Evolutionary conservation across 495 filamentous ascomycete genomes (phyloP), one percentile per base, ranked within the genome.

Genomic region (Hyaloscypha bicolor): DNA sequence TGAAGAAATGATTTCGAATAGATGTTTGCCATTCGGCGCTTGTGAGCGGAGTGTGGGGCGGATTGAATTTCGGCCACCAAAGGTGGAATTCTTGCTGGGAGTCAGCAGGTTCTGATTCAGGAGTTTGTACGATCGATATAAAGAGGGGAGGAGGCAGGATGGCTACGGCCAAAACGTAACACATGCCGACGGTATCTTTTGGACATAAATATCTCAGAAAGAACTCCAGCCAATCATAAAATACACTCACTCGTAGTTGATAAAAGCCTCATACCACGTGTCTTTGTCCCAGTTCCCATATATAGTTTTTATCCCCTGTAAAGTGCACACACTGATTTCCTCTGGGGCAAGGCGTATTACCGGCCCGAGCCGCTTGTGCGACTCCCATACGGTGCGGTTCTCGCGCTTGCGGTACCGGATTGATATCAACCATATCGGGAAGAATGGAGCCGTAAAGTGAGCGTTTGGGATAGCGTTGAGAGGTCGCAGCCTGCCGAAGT

Each of bases 1-100:
- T 88, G 84, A 48, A 94, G 73, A 65, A 79, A 86, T 6, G 89
- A 90, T 70, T 93, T 93, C 65, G 88, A 88, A 78, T 90, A 93
- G 39, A 90, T 79, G 70, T 89, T 82, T 30, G 84, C 85, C 16
- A 94, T 73, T 83, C 88, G 85, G 33, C 88, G 84, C 74, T 91
- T 91, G 52, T 86, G 81, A 4, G 73, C 75, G 5, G 88, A 85
- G 73, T 91, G 90, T 12, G 80, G 76, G 51, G 5, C 53, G 8
- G 53, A 37, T 2, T 65, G 31, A 22, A 79, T 81, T 63, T 81
- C 58, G 21, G 69, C 52, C 0, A 68, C 67, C 31, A 77, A 63
- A 16, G 63, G 63, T 11, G 63, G 53, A 21, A 25, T 30, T 16
- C 52, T 63, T 39, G 37, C 2, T 25, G 2, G 25, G 2, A 25